Base-by-base conservation (phyloP, 106 monocot genomes). In the Phalaenopsis equestris region DNA sequence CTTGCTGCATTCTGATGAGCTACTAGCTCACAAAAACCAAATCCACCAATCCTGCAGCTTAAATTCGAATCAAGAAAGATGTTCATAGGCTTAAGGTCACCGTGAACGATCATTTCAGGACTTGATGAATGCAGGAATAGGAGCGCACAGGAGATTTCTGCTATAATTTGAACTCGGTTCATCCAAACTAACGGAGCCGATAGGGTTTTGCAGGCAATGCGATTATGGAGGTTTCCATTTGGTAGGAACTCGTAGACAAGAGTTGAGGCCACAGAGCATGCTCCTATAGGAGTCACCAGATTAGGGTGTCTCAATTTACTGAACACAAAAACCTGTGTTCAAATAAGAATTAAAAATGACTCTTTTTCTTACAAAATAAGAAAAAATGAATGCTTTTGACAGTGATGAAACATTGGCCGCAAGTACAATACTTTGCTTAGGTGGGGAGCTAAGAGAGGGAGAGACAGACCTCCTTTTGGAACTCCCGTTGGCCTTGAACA, bases 221-320 rank as follows among this genome's bases (percentile, higher is more conserved):
- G 79, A 45, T 90, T 84, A 30, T 88, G 89, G 72, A 95, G 92
- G 42, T 70, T 89, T 47, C 92, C 95, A 77, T 93, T 92, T 42
- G 95, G 89, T 72, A 92, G 42, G 38, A 90, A 90, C 61, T 95
- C 95, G 30, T 84, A 95, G 41, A 95, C 85, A 74, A 92, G 83
- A 41, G 85, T 86, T 58, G 89, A 81, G 56, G 87, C 87, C 86
- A 90, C 90, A n/a, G 92, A 79, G 82, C 95, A 92, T 15, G 82
- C 80, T 55, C 92, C 95, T 42, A 90, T 67, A 49, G 93, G 65
- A 24, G 79, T 82, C 24, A 95, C 83, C 38, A 95, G 77, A 87
- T 95, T 83, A 42, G 95, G 95, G 67, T 95, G 95, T 56, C 80
- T 95, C 45, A 91, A 61, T 73, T 90, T 92, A 79, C 93, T 81